Percentiles rank a stretch among this genome's conserved stretches.
phyloP scores from a whole-genome alignment of 192 early-diverging fungal genomes.

The Gonapodya sp. region DNA sequence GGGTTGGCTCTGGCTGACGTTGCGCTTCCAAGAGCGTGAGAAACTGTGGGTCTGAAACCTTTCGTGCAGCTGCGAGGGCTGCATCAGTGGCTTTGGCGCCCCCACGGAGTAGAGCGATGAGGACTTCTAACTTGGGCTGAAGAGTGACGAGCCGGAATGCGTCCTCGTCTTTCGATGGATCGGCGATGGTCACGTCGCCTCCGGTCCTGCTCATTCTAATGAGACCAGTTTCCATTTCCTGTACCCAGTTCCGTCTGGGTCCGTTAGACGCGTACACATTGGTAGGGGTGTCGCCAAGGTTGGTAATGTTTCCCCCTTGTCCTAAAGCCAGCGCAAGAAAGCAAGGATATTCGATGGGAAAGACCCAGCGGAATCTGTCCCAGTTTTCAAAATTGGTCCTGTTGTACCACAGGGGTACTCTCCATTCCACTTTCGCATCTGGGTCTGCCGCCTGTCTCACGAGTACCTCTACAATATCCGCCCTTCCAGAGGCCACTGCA shows the following conservation, averaged over 20 bases:
- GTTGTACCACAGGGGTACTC: not conserved
- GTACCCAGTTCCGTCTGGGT: not conserved
- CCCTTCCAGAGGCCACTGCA: not conserved
- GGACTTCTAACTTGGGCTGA: not conserved
- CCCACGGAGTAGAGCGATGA: not conserved
- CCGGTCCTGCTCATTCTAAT: constrained; percentile 1
- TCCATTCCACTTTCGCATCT: not conserved
- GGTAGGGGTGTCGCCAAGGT: not conserved
- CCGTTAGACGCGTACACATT: not conserved
- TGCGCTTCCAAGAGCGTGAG: not conserved
- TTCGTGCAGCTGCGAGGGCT: not conserved
- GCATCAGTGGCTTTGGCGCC: not conserved
- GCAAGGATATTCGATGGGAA: not conserved
- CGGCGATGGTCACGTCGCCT: not conserved
- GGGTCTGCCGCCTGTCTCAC: not conserved
- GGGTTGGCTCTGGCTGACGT: not conserved
- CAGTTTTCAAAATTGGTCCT: not conserved
- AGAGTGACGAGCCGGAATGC: not conserved
- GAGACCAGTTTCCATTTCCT: not conserved
- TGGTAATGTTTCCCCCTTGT: not conserved
- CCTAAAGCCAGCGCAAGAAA: not conserved
- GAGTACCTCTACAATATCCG: not conserved
- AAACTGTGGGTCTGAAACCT: not conserved
- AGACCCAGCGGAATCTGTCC: not conserved
- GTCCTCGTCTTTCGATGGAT: not conserved